Percentiles rank a stretch among this genome's conserved stretches.
Evolutionary conservation across 2,329 filamentous ascomycete species (phyloP).

Genomic region (Venturia carpophila): DNA sequence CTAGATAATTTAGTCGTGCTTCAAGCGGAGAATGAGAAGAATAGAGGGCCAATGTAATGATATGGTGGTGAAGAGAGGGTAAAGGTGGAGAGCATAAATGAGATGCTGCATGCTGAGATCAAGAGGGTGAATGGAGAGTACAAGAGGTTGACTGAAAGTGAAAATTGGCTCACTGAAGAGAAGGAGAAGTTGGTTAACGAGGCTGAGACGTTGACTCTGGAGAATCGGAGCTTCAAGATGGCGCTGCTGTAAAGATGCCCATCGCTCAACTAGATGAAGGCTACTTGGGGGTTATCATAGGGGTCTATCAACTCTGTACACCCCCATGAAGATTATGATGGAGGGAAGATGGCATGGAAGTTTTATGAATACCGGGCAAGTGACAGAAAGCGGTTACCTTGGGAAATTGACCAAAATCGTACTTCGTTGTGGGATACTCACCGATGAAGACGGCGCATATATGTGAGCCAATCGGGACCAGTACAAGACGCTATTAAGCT

Average conservation of each 20-base stretch:
- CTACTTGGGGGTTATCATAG: too few species aligned
- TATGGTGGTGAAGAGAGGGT: not conserved
- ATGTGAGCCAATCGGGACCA: too few species aligned
- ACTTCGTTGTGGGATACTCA: too few species aligned
- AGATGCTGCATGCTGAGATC: not conserved
- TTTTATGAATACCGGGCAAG: not conserved
- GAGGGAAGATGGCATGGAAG: not conserved
- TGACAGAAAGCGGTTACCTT: too few species aligned
- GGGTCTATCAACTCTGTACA: too few species aligned
- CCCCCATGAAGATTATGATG: too few species aligned
- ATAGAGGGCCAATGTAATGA: not conserved
- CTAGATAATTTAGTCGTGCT: not conserved
- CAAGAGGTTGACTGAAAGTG: not conserved
- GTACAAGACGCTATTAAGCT: too few species aligned
- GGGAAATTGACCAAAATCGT: too few species aligned
- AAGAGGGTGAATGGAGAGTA: not conserved
- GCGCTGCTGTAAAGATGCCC: not conserved
- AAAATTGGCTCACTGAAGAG: not conserved
- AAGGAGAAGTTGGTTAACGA: not conserved
- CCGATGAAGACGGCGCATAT: too few species aligned
- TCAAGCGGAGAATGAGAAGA: not conserved
- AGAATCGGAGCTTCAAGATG: not conserved
- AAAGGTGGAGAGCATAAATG: not conserved
- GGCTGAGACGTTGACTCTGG: not conserved
- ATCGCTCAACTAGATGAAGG: too few species aligned